These are phyloP conservation scores for Sporothrix brunneoviolacea DNA, from an alignment of 2,329 filamentous ascomycete species.

Conservation along the genomic window DNA sequence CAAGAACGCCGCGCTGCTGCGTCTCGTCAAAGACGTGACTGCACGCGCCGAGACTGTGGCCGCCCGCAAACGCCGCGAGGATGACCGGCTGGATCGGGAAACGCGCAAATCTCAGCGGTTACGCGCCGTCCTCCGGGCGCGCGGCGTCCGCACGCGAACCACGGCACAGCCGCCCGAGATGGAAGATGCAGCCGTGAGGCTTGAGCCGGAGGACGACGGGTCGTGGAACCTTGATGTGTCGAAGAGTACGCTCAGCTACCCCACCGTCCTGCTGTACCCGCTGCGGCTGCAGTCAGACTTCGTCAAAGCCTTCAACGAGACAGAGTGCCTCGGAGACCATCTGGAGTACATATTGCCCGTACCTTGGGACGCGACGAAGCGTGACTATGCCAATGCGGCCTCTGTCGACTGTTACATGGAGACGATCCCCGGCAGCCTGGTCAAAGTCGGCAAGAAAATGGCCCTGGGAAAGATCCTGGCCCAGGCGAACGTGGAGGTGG, in stretches of 20 bases:
- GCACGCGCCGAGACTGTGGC: constrained; percentile 50
- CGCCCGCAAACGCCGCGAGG: constrained; percentile 47
- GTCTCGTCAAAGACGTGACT: constrained; percentile 49
- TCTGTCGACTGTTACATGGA: constrained; percentile 86
- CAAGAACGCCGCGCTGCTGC: constrained; percentile 59
- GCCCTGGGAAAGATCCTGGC: constrained; percentile 66
- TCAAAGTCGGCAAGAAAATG: constrained; percentile 86
- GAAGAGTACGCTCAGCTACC: constrained; percentile 65
- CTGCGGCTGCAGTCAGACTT: constrained; percentile 78
- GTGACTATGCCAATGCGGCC: constrained; percentile 62
- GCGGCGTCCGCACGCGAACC: constrained; percentile 61
- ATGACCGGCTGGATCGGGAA: constrained; percentile 46
- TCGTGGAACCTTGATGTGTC: constrained; percentile 61
- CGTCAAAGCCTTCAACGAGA: constrained; percentile 78
- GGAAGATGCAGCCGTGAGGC: constrained; percentile 69
- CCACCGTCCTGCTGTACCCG: constrained; percentile 79
- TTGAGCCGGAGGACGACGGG: constrained; percentile 45
- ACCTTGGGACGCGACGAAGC: constrained; percentile 64
- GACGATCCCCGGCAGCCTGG: constrained; percentile 68
- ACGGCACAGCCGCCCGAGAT: constrained; percentile 74
- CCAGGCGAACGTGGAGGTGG: constrained; percentile 70
- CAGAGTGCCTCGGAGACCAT: constrained; percentile 67
- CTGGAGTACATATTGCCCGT: constrained; percentile 78
- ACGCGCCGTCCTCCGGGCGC: constrained; percentile 56
- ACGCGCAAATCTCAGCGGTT: constrained; percentile 56